These are phyloP conservation scores for Puccinia coronata DNA, from an alignment of 1,284 basidiomycete species.

Conservation along the genomic window DNA sequence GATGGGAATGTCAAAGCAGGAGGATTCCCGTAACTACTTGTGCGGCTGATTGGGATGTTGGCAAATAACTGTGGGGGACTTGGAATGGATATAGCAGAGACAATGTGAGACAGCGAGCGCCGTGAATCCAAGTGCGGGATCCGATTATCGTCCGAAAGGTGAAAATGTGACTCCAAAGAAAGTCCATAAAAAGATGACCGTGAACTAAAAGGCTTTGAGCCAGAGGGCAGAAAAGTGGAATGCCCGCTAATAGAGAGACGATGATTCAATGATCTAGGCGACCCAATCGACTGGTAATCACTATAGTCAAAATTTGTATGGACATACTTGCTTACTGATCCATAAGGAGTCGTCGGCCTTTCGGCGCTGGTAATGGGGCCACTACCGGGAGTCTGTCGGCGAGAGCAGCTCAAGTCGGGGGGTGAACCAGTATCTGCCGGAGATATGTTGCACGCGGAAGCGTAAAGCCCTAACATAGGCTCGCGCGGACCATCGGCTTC, in stretches of 20 bases:
- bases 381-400: constrained; percentile 21
- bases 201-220: neutral
- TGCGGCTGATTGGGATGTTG: constrained; percentile 3
- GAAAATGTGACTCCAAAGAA: neutral
- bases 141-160: neutral
- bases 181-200: neutral
- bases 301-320: neutral
- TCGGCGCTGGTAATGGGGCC: neutral
- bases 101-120: neutral
- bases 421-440: constrained; percentile 12
- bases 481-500: neutral
- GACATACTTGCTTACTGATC: neutral
- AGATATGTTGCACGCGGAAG: neutral
- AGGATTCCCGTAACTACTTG: neutral
- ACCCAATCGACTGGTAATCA: neutral
- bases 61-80: constrained; percentile 39
- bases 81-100: constrained; percentile 26
- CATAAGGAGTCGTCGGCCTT: neutral
- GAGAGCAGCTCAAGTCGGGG: constrained; percentile 29
- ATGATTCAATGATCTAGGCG: neutral
- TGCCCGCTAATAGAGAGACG: neutral
- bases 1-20: neutral
- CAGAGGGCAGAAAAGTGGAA: neutral
- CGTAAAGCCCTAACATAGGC: neutral
- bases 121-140: neutral